Conservation (phyloP, 1,284 basidiomycete species). For the Tilletia caries region DNA sequence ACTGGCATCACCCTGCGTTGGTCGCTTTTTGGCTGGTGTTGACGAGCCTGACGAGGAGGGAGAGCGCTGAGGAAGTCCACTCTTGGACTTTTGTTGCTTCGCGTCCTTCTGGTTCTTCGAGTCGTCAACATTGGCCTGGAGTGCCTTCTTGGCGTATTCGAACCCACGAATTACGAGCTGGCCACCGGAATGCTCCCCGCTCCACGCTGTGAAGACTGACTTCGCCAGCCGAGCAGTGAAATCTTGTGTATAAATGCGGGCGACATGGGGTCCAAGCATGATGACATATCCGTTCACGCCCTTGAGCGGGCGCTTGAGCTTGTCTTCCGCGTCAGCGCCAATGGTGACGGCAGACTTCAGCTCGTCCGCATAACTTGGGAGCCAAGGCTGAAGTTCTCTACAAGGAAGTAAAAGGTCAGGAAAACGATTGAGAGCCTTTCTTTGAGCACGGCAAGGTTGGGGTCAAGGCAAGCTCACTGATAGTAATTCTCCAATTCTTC, state of each 20-base stretch:
- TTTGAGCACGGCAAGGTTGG: too few relatives aligned
- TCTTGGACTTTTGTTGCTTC: background rate
- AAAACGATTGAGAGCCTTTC: too few relatives aligned
- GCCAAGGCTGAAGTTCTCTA: constrained; percentile 45
- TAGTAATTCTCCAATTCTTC: constrained; percentile 57
- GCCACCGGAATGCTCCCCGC: constrained; percentile 35
- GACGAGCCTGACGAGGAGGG: background rate
- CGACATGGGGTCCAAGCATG: constrained; percentile 58
- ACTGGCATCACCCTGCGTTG: background rate
- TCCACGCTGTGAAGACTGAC: constrained; percentile 41
- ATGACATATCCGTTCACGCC: constrained; percentile 56
- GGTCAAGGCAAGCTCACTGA: constrained; percentile 9
- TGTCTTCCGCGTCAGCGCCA: constrained; percentile 59
- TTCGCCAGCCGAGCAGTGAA: constrained; percentile 36
- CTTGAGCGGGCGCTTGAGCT: constrained; percentile 57
- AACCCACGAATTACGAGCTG: constrained; percentile 31
- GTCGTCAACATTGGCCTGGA: constrained; percentile 16
- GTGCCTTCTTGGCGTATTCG: constrained; percentile 17
- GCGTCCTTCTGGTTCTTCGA: constrained; percentile 3
- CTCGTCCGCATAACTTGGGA: constrained; percentile 59
- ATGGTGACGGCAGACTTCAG: constrained; percentile 57
- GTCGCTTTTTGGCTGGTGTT: background rate
- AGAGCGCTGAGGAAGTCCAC: background rate
- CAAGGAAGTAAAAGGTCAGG: background rate
- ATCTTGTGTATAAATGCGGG: constrained; percentile 52